phyloP scores from a whole-genome alignment of 495 filamentous ascomycete genomes.

The Penicillium verhagenii region DNA sequence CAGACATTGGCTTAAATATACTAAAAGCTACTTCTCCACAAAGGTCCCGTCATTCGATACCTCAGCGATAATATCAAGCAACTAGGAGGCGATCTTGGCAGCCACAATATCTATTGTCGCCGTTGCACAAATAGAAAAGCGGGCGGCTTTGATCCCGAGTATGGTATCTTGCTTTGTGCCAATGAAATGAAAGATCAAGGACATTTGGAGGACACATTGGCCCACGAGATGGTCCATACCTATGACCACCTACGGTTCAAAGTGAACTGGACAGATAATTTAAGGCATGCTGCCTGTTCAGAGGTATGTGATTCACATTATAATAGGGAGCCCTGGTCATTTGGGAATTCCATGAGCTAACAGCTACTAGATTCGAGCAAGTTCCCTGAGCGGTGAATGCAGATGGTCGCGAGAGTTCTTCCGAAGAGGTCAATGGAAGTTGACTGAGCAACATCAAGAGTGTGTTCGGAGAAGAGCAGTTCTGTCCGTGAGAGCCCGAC shows the following conservation, averaged over 20 bases:
- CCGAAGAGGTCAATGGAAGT: slow-evolving; percentile 74
- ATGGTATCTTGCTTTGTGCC: slow-evolving; percentile 87
- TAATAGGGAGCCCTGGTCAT: not conserved
- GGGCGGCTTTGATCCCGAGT: slow-evolving; percentile 80
- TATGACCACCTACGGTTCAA: slow-evolving; percentile 92
- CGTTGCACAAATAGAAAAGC: slow-evolving; percentile 65
- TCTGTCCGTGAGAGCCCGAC: slow-evolving; percentile 69
- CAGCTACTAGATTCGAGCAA: slow-evolving; percentile 73
- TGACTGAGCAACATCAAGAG: slow-evolving; percentile 90
- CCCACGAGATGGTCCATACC: slow-evolving; percentile 97
- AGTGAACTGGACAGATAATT: slow-evolving; percentile 71
- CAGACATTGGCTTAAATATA: not conserved
- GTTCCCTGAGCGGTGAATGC: slow-evolving; percentile 90
- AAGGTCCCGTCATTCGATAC: slow-evolving; percentile 79
- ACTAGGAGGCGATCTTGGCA: slow-evolving; percentile 71
- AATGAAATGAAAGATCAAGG: slow-evolving; percentile 74
- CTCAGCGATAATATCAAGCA: slow-evolving; percentile 72
- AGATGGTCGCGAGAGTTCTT: slow-evolving; percentile 87
- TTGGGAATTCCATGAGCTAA: not conserved
- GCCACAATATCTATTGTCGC: slow-evolving; percentile 74
- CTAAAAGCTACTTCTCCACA: slow-evolving; percentile 9
- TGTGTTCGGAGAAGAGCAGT: slow-evolving; percentile 83
- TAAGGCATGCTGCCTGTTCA: slow-evolving; percentile 92
- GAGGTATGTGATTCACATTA: slow-evolving; percentile 58
- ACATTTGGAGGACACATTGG: slow-evolving; percentile 88